Evolutionary conservation across 495 filamentous ascomycete genomes (phyloP), one percentile per base, ranked within the genome.

Genomic region (Sphaerosporella brunnea): DNA sequence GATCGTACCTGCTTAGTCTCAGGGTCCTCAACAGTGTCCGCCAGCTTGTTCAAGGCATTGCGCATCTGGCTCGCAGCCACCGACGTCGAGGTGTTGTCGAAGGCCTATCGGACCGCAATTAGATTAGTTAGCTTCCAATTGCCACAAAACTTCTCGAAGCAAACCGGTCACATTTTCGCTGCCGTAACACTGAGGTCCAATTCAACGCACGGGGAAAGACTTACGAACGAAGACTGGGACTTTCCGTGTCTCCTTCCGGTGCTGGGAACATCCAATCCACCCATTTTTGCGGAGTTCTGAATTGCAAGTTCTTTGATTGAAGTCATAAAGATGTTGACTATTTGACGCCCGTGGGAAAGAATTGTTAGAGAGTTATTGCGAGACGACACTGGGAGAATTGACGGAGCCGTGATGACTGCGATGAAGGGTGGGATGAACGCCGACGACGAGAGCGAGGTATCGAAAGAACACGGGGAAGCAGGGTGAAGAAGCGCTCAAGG

Each of bases 1-100:
- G 13, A 18, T 38, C 66, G 49, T 68, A 77, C 79, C 78, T 92
- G 80, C 78, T 88, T 95, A 68, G 84, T 71, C 26, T 69, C 63
- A 18, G 77, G 67, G 53, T 96, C 84, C 57, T 79, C 77, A 63
- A 94, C 85, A 10, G 78, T 82, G 65, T 99, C 88, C 47, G 82
- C 72, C 51, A 99, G 81, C 60, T 79, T 77, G 60, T 94, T 96
- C 59, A 99, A 71, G 45, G 83, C 77, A 72, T 99, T 99, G 62
- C 90, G 83, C 90, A 99, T 99, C 71, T 99, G 90, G 40, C 84
- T 87, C 18, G 90, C 90, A 44, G 90, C 92, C 46, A 99, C 88
- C 53, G 82, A 92, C 52, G 90, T 99, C 36, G 90, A 95, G 42
- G 92, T 90, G 75, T 96, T 95, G 65, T 99, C 90, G 65, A 99